Base-by-base conservation (phyloP, 345 rosid genomes). In the Salix suchowensis region DNA sequence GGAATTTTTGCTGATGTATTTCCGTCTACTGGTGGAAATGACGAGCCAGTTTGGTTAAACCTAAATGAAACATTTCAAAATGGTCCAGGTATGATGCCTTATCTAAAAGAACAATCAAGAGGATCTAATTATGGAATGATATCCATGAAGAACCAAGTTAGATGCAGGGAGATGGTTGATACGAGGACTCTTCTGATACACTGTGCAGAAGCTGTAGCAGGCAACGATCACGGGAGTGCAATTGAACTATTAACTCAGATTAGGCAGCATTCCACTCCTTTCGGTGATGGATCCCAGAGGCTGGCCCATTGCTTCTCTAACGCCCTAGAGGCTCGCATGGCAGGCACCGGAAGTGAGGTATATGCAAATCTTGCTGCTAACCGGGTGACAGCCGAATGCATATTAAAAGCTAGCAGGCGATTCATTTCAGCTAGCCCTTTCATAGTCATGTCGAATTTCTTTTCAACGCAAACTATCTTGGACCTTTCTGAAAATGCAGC, bases 171-270 rank as follows among this genome's bases (percentile, higher is more conserved):
- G 86, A 81, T 85, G 70, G 85, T 88, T 9, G 91, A 90, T 76
- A 76, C 87, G 68, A 81, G 82, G 83, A 75, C 76, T 61, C 85
- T 80, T 0, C 68, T 91, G 69, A 87, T 85, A 76, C 88, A 77
- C 46, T 89, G 95, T 73, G 91, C 97, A 9, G 93, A 90, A 77
- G 86, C 92, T 2, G 88, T 87, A 28, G 84, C 88, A 6, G 85
- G 84, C 32, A 80, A 78, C 55, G 92, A 92, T 70, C 93, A 86
- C 30, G 75, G 84, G 62, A 83, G 81, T 61, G 88, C 97, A 6
- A 40, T 66, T 16, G 86, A 87, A 78, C 81, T 83, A 73, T 75
- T 92, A 0, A 88, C 76, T 70, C 91, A 88, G 82, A 88, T 92
- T 67, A 85, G 90, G 73, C 84, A 72, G 65, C 87, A 92, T 48